Evolutionary conservation across 257 asterid genomes (phyloP), one percentile per base, ranked within the genome.

Genomic region (Nicotiana tomentosiformis): DNA sequence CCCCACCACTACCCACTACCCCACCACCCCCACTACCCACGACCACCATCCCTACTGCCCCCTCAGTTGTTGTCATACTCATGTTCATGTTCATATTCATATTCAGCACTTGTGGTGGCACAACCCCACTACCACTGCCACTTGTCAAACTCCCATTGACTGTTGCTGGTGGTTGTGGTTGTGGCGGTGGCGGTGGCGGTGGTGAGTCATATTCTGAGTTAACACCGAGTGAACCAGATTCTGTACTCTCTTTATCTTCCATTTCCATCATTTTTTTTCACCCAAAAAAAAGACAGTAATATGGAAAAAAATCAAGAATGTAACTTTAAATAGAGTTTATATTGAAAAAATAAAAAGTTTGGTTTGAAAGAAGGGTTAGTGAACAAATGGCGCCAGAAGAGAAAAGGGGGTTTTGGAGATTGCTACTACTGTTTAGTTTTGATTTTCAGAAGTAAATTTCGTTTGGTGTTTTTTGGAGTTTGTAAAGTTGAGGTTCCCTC

Each of bases 191-290:
- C 11, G 30, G 78, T 58, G 84, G 58, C 61, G 90, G 91, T 14
- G 92, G 91, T 14, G 97, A 92, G 57, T 90, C 96, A 4, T 84
- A 85, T 57, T 88, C 93, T 43, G 90, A 89, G 84, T 86, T 86
- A 12, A 86, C 93, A 29, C 89, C 85, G 3, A 85, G 85, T 30
- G 97, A 92, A 56, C 98, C 98, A 14, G 95, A 88, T 57, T 91
- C 97, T 53, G 96, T 89, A 85, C 93, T 93, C 81, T 88, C 95
- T 64, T 90, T 91, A 84, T 90, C 97, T 30, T 89, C 94, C 82
- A 88, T 86, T 49, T 90, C 95, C 94, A 90, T 90, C 33, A 16
- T 14, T 66, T 66, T 70, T 64, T 33, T 18, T 16, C 81, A 74
- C 56, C 35, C 68, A 10, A 30, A 64, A 33, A 67, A 43, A 9